These are phyloP conservation scores for Erythrobasidium yunnanense DNA, from an alignment of 768 basidiomycete genomes.

Conservation along the genomic window DNA sequence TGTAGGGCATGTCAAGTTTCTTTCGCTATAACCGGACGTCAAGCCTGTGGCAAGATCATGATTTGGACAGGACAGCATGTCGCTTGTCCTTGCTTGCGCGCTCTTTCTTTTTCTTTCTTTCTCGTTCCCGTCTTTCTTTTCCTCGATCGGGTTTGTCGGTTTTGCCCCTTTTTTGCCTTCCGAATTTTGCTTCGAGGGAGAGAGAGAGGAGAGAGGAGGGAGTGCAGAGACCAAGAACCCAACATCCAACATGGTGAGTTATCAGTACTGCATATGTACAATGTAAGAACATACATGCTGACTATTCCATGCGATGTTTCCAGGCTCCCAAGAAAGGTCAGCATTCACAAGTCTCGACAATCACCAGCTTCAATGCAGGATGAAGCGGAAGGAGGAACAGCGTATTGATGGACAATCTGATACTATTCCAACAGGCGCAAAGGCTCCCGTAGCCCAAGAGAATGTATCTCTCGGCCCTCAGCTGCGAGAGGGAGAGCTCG, in stretches of 20 bases:
- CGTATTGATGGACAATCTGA: not conserved
- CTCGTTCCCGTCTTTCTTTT: too few relatives aligned
- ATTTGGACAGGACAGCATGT: too few relatives aligned
- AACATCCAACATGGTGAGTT: not conserved
- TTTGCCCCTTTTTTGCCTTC: too few relatives aligned
- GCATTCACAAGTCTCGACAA: not conserved
- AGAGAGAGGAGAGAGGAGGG: too few relatives aligned
- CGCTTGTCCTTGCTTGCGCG: too few relatives aligned
- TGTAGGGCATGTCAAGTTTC: not conserved
- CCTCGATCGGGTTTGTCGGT: too few relatives aligned
- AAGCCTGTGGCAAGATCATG: not conserved
- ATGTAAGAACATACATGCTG: not conserved
- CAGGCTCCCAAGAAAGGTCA: constrained; percentile 26
- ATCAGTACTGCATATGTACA: too few relatives aligned
- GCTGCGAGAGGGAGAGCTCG: constrained; percentile 88
- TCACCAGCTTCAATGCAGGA: not conserved
- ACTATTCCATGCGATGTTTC: not conserved
- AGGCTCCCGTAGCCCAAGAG: constrained; percentile 19
- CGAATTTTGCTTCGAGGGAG: too few relatives aligned
- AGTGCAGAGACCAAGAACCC: too few relatives aligned
- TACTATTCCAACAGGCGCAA: constrained; percentile 15
- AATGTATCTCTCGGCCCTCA: constrained; percentile 82
- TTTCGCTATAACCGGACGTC: too few relatives aligned
- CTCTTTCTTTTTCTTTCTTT: too few relatives aligned
- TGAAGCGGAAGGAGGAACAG: not conserved